These are phyloP conservation scores for Vitis hybrid DNA, from an alignment of 177 flowering plant genomes.

Conservation along the genomic window DNA sequence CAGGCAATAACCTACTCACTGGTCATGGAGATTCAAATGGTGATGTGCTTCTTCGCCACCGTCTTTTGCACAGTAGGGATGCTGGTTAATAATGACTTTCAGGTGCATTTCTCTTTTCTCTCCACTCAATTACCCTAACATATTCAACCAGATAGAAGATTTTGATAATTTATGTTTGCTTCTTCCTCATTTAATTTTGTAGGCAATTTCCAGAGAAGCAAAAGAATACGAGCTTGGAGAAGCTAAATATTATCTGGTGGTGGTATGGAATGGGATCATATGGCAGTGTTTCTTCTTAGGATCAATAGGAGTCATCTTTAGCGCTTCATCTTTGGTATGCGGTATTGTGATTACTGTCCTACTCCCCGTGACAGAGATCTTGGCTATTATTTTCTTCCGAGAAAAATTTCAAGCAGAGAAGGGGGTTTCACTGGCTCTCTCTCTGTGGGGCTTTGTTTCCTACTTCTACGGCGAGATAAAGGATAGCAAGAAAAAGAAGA, in stretches of 20 bases:
- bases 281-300: conserved; percentile 56
- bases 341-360: conserved; percentile 35
- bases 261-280: conserved; percentile 32
- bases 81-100: conserved; percentile 59
- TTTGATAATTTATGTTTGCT: background rate
- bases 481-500: conserved; percentile 10
- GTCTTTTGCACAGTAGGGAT: conserved; percentile 59
- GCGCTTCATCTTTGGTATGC: conserved; percentile 41
- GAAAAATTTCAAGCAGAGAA: conserved; percentile 49
- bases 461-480: conserved; percentile 55
- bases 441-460: conserved; percentile 61
- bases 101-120: conserved; percentile 29
- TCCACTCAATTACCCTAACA: background rate
- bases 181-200: background rate
- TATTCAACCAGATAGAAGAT: background rate
- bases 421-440: conserved; percentile 46
- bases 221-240: conserved; percentile 39
- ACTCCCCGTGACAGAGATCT: conserved; percentile 40
- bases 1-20: conserved; percentile 40
- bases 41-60: conserved; percentile 61
- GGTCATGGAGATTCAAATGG: conserved; percentile 70
- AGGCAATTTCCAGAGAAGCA: conserved; percentile 54
- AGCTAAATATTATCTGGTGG: conserved; percentile 33
- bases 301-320: conserved; percentile 42
- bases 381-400: conserved; percentile 40